Evolutionary conservation across 1,139 yeast species (phyloP).

Genomic region (Diutina scorzettiae): DNA sequence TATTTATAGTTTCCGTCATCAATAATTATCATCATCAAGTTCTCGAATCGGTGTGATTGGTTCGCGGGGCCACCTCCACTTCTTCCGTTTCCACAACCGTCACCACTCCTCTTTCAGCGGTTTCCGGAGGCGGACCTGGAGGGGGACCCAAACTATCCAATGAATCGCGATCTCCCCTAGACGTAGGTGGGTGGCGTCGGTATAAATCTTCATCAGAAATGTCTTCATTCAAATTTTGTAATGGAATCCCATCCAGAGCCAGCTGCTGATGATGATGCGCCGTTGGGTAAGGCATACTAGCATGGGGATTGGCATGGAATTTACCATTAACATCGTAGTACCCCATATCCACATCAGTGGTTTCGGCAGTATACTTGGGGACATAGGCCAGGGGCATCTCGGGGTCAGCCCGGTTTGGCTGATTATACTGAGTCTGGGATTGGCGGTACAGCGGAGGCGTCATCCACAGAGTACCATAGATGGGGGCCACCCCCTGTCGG

Average conservation of each 20-base stretch:
- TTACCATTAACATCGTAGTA: slow-evolving; percentile 64
- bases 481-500: slow-evolving; percentile 52
- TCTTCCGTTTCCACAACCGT: no score
- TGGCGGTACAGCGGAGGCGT: slow-evolving; percentile 82
- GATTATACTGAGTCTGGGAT: slow-evolving; percentile 51
- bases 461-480: slow-evolving; percentile 82
- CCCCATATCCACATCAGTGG: slow-evolving; percentile 67
- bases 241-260: background rate
- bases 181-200: background rate
- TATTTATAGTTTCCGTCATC: no score
- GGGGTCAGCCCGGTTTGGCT: slow-evolving; percentile 23
- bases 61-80: no score
- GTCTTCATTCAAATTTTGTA: background rate
- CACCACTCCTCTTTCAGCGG: no score
- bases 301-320: slow-evolving; percentile 27
- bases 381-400: slow-evolving; percentile 33
- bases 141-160: slow-evolving; percentile 1
- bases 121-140: slow-evolving; percentile 4
- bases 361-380: slow-evolving; percentile 55
- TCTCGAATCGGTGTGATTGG: no score
- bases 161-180: background rate
- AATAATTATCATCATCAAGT: no score
- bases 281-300: slow-evolving; percentile 11
- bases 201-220: slow-evolving; percentile 2
- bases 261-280: background rate